A percentile compares a stretch with the other conserved stretches of the same genome.
Conservation (phyloP, 163 green algal genomes). For the Prototheca wickerhamii region DNA sequence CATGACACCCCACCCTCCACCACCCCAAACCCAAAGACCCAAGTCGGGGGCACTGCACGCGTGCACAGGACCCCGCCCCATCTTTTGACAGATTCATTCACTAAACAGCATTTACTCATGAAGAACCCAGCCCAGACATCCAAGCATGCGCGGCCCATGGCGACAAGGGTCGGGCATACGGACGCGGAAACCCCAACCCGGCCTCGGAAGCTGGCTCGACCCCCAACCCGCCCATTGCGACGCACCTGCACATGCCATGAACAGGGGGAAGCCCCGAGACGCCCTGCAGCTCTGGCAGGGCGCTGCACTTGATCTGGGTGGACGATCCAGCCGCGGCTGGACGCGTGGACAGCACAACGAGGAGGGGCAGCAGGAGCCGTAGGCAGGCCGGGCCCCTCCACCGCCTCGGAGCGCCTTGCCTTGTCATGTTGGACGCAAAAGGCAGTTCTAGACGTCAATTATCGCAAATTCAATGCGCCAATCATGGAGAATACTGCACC, state of each 20-base stretch:
- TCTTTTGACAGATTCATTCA: not conserved
- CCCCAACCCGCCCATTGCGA: not conserved
- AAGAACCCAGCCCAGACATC: not conserved
- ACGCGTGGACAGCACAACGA: not conserved
- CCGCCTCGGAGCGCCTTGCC: no score
- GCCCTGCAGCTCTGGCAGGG: slow-evolving; percentile 3
- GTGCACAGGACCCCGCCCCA: no score
- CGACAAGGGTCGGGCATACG: not conserved
- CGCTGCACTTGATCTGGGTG: not conserved
- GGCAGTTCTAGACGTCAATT: no score
- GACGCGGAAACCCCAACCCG: not conserved
- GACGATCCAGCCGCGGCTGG: not conserved
- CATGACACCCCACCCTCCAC: no score
- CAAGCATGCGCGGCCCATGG: not conserved
- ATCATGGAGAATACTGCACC: no score
- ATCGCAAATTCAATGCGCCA: no score
- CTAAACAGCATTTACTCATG: not conserved
- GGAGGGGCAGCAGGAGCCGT: not conserved
- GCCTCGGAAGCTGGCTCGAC: not conserved
- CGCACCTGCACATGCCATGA: not conserved
- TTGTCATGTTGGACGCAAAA: no score
- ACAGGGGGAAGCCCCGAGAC: not conserved
- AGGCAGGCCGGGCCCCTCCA: not conserved
- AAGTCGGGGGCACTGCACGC: no score
- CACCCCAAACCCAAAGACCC: no score